phyloP scores from a whole-genome alignment of 2,329 filamentous ascomycete species.

The Dactylellina parvicollis region DNA sequence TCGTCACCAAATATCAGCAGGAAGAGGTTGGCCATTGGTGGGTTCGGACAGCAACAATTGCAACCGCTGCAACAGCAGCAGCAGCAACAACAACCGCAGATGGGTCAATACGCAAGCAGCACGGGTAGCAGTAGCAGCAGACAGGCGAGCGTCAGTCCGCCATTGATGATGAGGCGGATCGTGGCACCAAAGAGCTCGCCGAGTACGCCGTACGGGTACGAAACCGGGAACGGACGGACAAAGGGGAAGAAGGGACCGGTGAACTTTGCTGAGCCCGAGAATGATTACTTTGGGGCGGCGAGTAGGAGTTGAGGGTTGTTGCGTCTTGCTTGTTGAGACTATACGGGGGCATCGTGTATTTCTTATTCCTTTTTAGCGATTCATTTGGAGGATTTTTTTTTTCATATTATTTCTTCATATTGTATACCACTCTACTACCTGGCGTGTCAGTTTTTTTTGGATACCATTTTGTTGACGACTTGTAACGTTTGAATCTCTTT shows the following conservation, averaged over 20 bases:
- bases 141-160: conserved; percentile 24
- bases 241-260: conserved; percentile 23
- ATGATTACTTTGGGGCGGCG: conserved; percentile 32
- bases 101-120: no score
- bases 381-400: conserved; percentile 3
- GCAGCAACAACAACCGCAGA: no score
- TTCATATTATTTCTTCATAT: not conserved
- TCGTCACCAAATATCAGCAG: conserved; percentile 50
- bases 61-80: no score
- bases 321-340: not conserved
- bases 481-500: not conserved
- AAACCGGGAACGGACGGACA: not conserved
- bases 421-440: not conserved
- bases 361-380: not conserved
- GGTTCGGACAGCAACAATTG: conserved; percentile 12
- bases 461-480: not conserved
- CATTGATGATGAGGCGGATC: conserved; percentile 18
- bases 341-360: no score
- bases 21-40: conserved; percentile 24
- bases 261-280: conserved; percentile 24
- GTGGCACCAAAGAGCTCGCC: conserved; percentile 4
- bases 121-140: no score
- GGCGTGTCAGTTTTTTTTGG: not conserved
- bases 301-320: conserved; percentile 5
- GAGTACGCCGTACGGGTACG: conserved; percentile 24